These are phyloP conservation scores for Syzygium aqueum DNA, from an alignment of 345 rosid species.

Conservation along the genomic window DNA sequence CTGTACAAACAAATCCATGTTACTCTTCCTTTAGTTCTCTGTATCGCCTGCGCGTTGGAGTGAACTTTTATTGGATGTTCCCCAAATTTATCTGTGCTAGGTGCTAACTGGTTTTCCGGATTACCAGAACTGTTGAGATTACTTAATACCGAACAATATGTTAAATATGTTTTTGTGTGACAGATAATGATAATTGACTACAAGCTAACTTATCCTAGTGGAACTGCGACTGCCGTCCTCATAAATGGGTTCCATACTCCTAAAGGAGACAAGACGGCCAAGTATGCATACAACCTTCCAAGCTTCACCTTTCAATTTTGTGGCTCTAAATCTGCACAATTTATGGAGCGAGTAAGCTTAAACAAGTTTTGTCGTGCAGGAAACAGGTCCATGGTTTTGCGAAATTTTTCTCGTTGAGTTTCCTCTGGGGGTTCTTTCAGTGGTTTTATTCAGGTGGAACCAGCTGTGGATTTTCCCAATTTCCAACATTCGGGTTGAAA, in stretches of 20 bases:
- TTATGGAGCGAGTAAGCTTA: neutral
- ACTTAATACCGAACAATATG: neutral
- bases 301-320: neutral
- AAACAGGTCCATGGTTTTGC: conserved; percentile 38
- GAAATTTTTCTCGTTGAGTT: conserved; percentile 29
- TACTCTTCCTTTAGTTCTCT: neutral
- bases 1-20: neutral
- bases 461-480: conserved; percentile 35
- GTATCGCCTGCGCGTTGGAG: neutral
- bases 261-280: conserved; percentile 28
- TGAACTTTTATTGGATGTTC: neutral
- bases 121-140: too few relatives aligned
- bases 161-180: neutral
- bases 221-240: conserved; percentile 47
- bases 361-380: conserved; percentile 13
- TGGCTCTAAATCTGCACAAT: neutral
- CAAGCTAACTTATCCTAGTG: conserved; percentile 39
- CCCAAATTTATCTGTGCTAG: neutral
- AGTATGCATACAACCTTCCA: conserved; percentile 5
- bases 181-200: conserved; percentile 47
- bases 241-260: conserved; percentile 44
- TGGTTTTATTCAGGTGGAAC: conserved; percentile 40
- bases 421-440: conserved; percentile 42
- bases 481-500: conserved; percentile 33
- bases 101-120: neutral